phyloP scores from a whole-genome alignment of 139 green algal genomes.

The Monoraphidium neglectum region DNA sequence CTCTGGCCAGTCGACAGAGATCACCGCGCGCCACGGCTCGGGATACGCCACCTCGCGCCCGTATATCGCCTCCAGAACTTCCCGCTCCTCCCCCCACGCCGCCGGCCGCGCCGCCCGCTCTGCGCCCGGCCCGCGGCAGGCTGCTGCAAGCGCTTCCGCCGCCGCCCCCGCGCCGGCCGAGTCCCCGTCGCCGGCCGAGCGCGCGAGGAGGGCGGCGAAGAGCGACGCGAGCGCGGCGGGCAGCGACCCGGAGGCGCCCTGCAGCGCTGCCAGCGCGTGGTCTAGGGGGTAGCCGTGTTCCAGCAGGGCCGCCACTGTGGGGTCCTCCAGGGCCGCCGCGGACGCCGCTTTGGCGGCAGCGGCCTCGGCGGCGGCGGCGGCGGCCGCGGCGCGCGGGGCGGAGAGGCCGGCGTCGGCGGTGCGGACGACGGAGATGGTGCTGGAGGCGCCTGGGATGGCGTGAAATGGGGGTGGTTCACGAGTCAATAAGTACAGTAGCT shows the following conservation, averaged over 20 bases:
- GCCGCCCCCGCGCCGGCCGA: background rate
- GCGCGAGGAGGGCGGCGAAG: background rate
- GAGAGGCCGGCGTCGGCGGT: background rate
- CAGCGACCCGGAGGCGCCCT: background rate
- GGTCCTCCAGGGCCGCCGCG: constrained; percentile 24
- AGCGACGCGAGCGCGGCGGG: background rate
- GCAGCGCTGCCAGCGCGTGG: constrained; percentile 9
- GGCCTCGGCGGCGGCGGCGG: background rate
- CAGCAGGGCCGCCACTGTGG: constrained; percentile 39
- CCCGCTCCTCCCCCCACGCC: constrained; percentile 68
- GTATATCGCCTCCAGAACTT: constrained; percentile 79
- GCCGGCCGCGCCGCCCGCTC: background rate
- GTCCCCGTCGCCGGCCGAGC: background rate
- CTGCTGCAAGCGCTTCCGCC: background rate
- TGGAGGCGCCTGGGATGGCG: background rate
- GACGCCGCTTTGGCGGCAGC: background rate
- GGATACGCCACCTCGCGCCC: constrained; percentile 1
- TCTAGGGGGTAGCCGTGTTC: constrained; percentile 11
- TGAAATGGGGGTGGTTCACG: background rate
- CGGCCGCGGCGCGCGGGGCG: background rate
- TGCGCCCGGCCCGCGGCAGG: background rate
- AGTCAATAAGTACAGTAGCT: background rate
- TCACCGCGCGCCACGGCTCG: too few relatives aligned
- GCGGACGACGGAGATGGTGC: background rate
- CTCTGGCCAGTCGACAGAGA: too few relatives aligned